Conservation (phyloP, 2,329 filamentous ascomycete species). For the Nemania abortiva region DNA sequence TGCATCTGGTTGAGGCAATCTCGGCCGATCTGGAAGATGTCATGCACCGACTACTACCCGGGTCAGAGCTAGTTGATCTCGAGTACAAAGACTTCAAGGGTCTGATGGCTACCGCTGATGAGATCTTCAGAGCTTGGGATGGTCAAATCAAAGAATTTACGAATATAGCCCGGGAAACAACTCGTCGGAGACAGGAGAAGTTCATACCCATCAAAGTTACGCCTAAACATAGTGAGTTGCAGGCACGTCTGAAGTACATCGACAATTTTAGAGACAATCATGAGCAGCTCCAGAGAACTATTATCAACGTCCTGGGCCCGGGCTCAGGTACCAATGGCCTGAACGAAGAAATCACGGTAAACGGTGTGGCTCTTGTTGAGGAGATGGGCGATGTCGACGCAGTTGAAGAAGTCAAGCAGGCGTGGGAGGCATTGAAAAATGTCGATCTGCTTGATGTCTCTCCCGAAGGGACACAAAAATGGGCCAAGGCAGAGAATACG, state of each 20-base stretch:
- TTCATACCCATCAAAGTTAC: conserved; percentile 98
- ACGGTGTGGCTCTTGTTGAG: conserved; percentile 80
- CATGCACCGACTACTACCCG: conserved; percentile 86
- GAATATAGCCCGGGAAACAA: conserved; percentile 95
- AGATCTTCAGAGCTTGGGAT: conserved; percentile 93
- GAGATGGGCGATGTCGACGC: conserved; percentile 98
- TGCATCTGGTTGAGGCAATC: conserved; percentile 96
- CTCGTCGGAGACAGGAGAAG: conserved; percentile 91
- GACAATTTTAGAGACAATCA: conserved; percentile 96
- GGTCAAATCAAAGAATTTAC: conserved; percentile 98
- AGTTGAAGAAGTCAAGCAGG: conserved; percentile 93
- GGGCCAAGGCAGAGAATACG: conserved; percentile 92
- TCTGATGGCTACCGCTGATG: conserved; percentile 84
- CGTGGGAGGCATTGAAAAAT: conserved; percentile 93
- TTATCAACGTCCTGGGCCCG: conserved; percentile 93
- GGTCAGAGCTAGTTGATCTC: conserved; percentile 88
- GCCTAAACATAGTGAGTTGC: conserved; percentile 87
- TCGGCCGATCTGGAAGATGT: conserved; percentile 91
- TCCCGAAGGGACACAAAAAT: conserved; percentile 86
- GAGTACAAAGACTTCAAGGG: conserved; percentile 90
- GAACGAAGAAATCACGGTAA: conserved; percentile 63
- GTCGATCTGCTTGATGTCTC: conserved; percentile 96
- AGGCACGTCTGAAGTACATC: conserved; percentile 93
- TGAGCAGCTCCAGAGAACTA: conserved; percentile 95
- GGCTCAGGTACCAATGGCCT: conserved; percentile 69